A percentile compares a stretch with the other conserved stretches of the same genome.
Evolutionary conservation across 139 green algal genomes (phyloP).

Genomic region (Picochlorum costavermella): DNA sequence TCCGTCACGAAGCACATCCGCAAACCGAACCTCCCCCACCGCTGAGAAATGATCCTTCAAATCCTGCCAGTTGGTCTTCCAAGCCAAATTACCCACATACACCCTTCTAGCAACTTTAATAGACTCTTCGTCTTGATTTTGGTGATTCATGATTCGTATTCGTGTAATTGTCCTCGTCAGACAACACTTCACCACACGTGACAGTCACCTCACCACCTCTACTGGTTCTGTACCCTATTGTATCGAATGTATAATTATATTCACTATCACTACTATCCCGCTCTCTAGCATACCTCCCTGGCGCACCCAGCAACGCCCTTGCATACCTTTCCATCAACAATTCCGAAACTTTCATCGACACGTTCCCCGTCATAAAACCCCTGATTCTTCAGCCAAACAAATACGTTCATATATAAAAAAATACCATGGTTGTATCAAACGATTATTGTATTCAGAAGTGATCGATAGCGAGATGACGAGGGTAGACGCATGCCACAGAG

Average conservation of each 20-base stretch:
- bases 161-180: not conserved
- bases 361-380: not conserved
- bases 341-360: not conserved
- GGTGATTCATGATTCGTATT: not conserved
- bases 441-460: no score
- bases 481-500: no score
- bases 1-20: constrained; percentile 30
- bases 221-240: no score
- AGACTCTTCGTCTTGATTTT: not conserved
- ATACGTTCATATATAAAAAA: not conserved
- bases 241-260: no score
- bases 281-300: not conserved
- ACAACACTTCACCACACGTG: no score
- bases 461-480: no score
- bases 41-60: constrained; percentile 38
- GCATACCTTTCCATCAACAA: not conserved
- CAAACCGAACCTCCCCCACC: constrained; percentile 26
- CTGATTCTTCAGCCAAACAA: not conserved
- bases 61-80: constrained; percentile 38
- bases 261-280: no score
- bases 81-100: constrained; percentile 56
- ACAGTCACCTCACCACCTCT: no score
- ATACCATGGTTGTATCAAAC: no score
- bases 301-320: not conserved
- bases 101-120: constrained; percentile 35